Evolutionary conservation across 306 rosid species (phyloP).

Genomic region (Datisca glomerata): DNA sequence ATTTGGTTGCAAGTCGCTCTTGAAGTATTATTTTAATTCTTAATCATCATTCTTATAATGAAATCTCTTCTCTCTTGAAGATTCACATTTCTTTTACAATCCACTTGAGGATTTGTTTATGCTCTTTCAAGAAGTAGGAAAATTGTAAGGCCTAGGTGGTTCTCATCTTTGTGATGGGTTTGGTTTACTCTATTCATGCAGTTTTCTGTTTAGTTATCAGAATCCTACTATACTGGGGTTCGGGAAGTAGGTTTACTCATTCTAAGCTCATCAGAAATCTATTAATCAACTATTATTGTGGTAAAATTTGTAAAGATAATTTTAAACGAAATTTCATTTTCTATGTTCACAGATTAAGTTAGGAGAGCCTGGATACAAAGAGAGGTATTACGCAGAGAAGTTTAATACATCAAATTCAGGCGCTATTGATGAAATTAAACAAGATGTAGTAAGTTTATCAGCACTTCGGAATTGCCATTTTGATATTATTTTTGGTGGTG

Average conservation of each 20-base stretch:
- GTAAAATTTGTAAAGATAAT: too few species aligned
- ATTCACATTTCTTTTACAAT: too few species aligned
- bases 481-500: not conserved
- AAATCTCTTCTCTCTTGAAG: too few species aligned
- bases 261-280: not conserved
- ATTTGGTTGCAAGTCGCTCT: too few species aligned
- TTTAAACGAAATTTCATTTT: slow-evolving; percentile 1
- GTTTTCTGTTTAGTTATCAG: not conserved
- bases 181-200: too few species aligned
- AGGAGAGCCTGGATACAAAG: slow-evolving; percentile 95
- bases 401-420: slow-evolving; percentile 43
- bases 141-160: too few species aligned
- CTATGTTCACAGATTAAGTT: slow-evolving; percentile 56
- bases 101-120: too few species aligned
- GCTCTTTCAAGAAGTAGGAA: too few species aligned
- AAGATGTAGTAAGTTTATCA: slow-evolving; percentile 34
- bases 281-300: too few species aligned
- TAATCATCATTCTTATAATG: too few species aligned
- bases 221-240: not conserved
- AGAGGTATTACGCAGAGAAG: slow-evolving; percentile 86
- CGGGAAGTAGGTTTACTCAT: not conserved
- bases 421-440: slow-evolving; percentile 51
- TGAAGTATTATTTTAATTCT: too few species aligned
- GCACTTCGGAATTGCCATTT: not conserved
- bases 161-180: too few species aligned